Percentiles rank a stretch among this genome's conserved stretches.
phyloP scores from a whole-genome alignment of 2,329 filamentous ascomycete genomes.

The Fusarium pseudoanthophilum region DNA sequence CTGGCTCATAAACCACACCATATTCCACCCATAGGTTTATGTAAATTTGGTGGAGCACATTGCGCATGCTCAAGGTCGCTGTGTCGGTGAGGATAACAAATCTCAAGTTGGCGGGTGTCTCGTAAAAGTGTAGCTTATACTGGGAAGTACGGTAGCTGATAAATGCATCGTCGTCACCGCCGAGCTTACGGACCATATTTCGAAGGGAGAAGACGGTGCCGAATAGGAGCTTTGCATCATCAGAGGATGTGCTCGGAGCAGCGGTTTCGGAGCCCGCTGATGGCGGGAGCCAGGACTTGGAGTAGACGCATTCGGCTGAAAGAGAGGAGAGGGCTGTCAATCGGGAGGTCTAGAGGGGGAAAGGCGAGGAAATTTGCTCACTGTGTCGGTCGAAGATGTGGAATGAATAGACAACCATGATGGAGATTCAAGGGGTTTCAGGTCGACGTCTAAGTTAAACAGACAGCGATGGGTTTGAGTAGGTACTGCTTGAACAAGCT shows the following conservation, averaged over 20 bases:
- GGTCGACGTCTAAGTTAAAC: background rate
- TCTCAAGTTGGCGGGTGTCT: slow-evolving; percentile 94
- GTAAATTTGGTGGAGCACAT: slow-evolving; percentile 97
- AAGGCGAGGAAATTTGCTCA: slow-evolving; percentile 59
- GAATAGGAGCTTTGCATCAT: slow-evolving; percentile 97
- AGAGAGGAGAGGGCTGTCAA: slow-evolving; percentile 25
- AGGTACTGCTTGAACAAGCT: background rate
- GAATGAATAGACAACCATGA: slow-evolving; percentile 95
- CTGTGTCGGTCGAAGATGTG: slow-evolving; percentile 99
- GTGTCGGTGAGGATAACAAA: slow-evolving; percentile 97
- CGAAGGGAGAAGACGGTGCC: slow-evolving; percentile 95
- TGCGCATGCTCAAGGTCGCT: slow-evolving; percentile 87
- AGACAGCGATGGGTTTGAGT: background rate
- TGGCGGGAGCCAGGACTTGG: slow-evolving; percentile 79
- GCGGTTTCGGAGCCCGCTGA: slow-evolving; percentile 47
- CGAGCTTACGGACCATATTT: slow-evolving; percentile 96
- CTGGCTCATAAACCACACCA: slow-evolving; percentile 62
- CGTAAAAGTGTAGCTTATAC: slow-evolving; percentile 99
- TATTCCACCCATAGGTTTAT: slow-evolving; percentile 98
- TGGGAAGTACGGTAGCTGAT: slow-evolving; percentile 92
- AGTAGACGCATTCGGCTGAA: slow-evolving; percentile 96
- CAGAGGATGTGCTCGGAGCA: slow-evolving; percentile 58
- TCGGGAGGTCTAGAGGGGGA: background rate
- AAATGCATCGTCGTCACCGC: slow-evolving; percentile 93
- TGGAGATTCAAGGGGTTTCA: slow-evolving; percentile 41